A percentile compares a stretch with the other conserved stretches of the same genome.
phyloP scores from a whole-genome alignment of 305 asterid genomes.

The Plantago lanceolata region DNA sequence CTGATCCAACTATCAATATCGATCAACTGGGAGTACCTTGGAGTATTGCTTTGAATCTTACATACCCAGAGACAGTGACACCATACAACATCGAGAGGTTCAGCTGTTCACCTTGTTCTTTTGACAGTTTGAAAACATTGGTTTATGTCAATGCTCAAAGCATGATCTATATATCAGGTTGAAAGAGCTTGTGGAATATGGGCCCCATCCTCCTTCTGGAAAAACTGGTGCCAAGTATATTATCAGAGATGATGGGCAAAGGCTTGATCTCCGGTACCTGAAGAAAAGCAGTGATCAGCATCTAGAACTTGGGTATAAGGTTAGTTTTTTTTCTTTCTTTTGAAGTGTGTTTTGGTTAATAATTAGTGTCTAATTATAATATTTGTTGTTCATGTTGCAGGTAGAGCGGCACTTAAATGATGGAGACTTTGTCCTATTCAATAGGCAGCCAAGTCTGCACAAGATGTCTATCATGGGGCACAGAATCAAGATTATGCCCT shows the following conservation, averaged over 20 bases:
- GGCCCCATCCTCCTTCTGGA: conserved; percentile 99
- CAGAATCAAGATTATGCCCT: conserved; percentile 95
- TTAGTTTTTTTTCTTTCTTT: conserved; percentile 23
- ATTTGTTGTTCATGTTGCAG: conserved; percentile 38
- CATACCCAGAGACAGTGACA: conserved; percentile 97
- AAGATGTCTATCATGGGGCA: conserved; percentile 99
- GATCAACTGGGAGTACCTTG: conserved; percentile 96
- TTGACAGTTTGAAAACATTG: conserved; percentile 12
- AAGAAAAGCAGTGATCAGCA: conserved; percentile 97
- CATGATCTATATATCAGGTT: conserved; percentile 41
- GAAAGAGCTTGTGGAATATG: conserved; percentile 95
- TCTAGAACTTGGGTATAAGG: conserved; percentile 96
- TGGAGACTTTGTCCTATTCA: conserved; percentile 94
- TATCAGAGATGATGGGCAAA: conserved; percentile 96
- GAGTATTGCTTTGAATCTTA: conserved; percentile 96
- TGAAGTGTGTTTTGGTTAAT: neutral
- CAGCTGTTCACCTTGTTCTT: conserved; percentile 5
- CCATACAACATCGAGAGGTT: conserved; percentile 97
- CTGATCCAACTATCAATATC: conserved; percentile 95
- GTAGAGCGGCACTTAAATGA: conserved; percentile 98
- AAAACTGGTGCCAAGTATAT: conserved; percentile 98
- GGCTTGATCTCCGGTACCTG: conserved; percentile 98
- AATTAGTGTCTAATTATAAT: conserved; percentile 28
- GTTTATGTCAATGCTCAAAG: conserved; percentile 18
- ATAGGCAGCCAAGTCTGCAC: conserved; percentile 97